Base-by-base conservation (phyloP, 2,329 filamentous ascomycete species). In the Colletotrichum tropicale region DNA sequence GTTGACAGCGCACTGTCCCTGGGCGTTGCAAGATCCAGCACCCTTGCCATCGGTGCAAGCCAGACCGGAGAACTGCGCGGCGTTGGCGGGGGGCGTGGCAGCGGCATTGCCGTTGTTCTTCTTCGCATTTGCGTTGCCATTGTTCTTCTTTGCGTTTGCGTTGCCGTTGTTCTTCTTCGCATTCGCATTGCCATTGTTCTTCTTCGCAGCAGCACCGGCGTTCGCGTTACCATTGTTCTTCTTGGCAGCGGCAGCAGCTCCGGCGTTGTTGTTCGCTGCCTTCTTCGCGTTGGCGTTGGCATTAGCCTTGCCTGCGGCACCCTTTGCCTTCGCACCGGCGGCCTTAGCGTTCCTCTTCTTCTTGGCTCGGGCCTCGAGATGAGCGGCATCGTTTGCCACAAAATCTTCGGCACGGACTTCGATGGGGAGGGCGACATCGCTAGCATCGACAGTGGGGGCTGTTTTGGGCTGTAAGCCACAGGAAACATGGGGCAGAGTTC, bases 31-130 rank as follows among this genome's bases (percentile, higher is more conserved):
- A 28, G 70, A 26, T 13, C 74, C 74, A 4, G 74, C 74, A 16
- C 74, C 74, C 43, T 76, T 76, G 28, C 74, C 74, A 9, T 76
- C 43, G 7, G 70, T 76, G 36, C 74, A 76, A 8, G 74, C 74
- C 43, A 76, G 26, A 16, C 74, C 74, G 5, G 28, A 36, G 65
- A 76, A 76, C 34, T 64, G 43, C 7, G 71, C 71, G 16, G 32
- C 68, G 28, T 64, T 65, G 10, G 66, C 66, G 8, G 64, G 55
- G 70, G 34, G 24, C n/a, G 64, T 12, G 4, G 64, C 48, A 10
- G 28, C 18, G n/a, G 64, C 64, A 16, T 43, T 43, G n/a, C 65
- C 65, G 13, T 26, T 48, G 13, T 62, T 62, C n/a, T 38, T 36
- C 9, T 66, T 52, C 6, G 56, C 55, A 10, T 34, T 34, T 5